Percentiles rank a stretch among this genome's conserved stretches.
These are phyloP conservation scores for Triticum turgidum DNA, from an alignment of 176 grass and related monocot species.

Conservation along the genomic window DNA sequence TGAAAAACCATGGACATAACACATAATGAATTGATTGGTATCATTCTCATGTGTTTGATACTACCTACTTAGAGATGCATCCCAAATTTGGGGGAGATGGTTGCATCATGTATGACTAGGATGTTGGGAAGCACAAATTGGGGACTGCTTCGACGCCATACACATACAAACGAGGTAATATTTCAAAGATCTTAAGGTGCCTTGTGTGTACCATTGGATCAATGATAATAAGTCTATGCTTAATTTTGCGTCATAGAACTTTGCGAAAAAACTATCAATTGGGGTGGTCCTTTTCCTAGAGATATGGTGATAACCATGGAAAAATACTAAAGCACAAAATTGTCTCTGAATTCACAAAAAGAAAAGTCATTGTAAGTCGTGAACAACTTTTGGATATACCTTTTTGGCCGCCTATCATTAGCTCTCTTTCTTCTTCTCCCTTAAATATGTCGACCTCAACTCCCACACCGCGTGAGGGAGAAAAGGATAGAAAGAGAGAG, in stretches of 20 bases:
- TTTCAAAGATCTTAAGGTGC: background rate
- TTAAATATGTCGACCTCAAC: slow-evolving; percentile 43
- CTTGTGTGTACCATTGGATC: background rate
- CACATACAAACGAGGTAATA: background rate
- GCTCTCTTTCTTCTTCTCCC: slow-evolving; percentile 6
- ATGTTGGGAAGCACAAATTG: slow-evolving; percentile 20
- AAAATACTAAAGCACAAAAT: background rate
- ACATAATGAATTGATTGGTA: background rate
- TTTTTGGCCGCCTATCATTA: slow-evolving; percentile 41
- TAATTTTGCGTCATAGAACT: background rate
- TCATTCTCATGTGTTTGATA: slow-evolving; percentile 23
- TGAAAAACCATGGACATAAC: slow-evolving; percentile 16
- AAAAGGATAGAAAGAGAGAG: slow-evolving; percentile 1
- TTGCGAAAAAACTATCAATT: background rate
- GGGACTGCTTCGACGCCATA: background rate
- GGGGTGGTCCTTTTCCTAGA: background rate
- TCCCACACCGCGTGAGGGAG: slow-evolving; percentile 2
- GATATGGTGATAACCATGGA: background rate
- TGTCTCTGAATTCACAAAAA: slow-evolving; percentile 1
- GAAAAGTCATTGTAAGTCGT: slow-evolving; percentile 10
- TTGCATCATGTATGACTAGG: slow-evolving; percentile 24
- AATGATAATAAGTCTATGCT: background rate
- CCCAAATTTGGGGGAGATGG: background rate
- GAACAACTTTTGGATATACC: slow-evolving; percentile 31
- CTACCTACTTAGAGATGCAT: background rate